Evolutionary conservation across 139 green algal species (phyloP).

Genomic region (Marvania coccoides): DNA sequence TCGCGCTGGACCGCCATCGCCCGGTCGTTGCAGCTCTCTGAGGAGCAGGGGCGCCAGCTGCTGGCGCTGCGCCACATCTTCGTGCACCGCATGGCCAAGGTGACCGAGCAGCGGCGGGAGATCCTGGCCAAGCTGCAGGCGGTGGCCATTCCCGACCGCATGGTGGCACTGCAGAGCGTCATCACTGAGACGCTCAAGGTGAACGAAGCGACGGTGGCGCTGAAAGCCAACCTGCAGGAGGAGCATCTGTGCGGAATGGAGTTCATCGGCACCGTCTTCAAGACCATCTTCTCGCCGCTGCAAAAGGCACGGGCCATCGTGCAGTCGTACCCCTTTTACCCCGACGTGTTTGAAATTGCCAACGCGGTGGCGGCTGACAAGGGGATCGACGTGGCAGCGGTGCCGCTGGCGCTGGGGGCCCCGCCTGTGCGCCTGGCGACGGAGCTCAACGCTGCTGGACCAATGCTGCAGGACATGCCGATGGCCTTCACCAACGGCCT

Average conservation of each 20-base stretch:
- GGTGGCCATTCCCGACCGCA: constrained; percentile 28
- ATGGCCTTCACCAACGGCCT: not conserved
- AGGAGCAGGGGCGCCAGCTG: constrained; percentile 24
- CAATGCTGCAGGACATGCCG: too few species aligned
- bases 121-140: constrained; percentile 28
- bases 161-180: constrained; percentile 29
- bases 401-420: not conserved
- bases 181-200: constrained; percentile 34
- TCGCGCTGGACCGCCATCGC: constrained; percentile 16
- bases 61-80: constrained; percentile 26
- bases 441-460: too few species aligned
- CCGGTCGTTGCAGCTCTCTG: constrained; percentile 11
- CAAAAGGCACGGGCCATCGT: constrained; percentile 36
- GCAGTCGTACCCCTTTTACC: constrained; percentile 39
- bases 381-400: not conserved
- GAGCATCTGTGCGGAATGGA: constrained; percentile 37
- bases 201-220: constrained; percentile 27
- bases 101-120: constrained; percentile 22
- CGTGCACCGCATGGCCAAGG: constrained; percentile 21
- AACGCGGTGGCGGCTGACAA: constrained; percentile 16
- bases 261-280: constrained; percentile 41
- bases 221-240: constrained; percentile 38
- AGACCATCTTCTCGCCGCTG: constrained; percentile 28
- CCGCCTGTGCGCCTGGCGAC: not conserved
- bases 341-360: constrained; percentile 30